Percentiles rank a stretch among this genome's conserved stretches.
phyloP scores from a whole-genome alignment of 1,284 basidiomycete genomes.

The Sporisorium sorghi region DNA sequence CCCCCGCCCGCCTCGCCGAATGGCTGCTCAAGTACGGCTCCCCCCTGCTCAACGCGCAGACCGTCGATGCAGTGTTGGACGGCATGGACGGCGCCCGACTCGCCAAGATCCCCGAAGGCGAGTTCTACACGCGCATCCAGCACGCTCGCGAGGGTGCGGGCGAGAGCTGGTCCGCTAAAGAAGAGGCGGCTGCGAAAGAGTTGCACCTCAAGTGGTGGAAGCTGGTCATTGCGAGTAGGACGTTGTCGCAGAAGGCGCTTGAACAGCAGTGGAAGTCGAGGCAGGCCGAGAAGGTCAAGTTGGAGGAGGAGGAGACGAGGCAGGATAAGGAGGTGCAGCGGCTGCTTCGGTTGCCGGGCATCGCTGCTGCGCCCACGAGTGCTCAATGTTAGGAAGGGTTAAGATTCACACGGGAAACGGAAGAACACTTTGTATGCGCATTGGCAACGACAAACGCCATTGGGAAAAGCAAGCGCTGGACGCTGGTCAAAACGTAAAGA shows the following conservation, averaged over 20 bases:
- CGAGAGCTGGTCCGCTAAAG: neutral
- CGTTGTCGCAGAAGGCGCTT: constrained; percentile 26
- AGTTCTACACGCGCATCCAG: constrained; percentile 11
- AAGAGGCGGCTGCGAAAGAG: constrained; percentile 14
- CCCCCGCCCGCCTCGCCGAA: neutral
- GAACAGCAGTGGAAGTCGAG: constrained; percentile 32
- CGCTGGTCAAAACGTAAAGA: no score
- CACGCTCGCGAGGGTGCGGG: neutral
- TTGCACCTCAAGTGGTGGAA: constrained; percentile 45
- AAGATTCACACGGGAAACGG: neutral
- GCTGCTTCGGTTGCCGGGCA: constrained; percentile 8
- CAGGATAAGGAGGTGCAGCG: constrained; percentile 22
- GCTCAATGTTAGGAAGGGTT: neutral
- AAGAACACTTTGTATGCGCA: no score
- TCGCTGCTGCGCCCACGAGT: constrained; percentile 11
- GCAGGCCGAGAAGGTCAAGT: constrained; percentile 11
- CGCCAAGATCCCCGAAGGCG: constrained; percentile 22
- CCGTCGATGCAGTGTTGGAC: neutral
- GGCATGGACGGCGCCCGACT: constrained; percentile 16
- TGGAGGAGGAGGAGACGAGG: constrained; percentile 12
- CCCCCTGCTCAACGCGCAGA: neutral
- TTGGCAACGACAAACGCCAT: no score
- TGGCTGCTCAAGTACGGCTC: constrained; percentile 29
- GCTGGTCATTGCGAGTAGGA: constrained; percentile 27
- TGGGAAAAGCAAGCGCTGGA: no score